A percentile compares a stretch with the other conserved stretches of the same genome.
phyloP scores from a whole-genome alignment of 2,329 filamentous ascomycete genomes.

The Colletotrichum sp. region DNA sequence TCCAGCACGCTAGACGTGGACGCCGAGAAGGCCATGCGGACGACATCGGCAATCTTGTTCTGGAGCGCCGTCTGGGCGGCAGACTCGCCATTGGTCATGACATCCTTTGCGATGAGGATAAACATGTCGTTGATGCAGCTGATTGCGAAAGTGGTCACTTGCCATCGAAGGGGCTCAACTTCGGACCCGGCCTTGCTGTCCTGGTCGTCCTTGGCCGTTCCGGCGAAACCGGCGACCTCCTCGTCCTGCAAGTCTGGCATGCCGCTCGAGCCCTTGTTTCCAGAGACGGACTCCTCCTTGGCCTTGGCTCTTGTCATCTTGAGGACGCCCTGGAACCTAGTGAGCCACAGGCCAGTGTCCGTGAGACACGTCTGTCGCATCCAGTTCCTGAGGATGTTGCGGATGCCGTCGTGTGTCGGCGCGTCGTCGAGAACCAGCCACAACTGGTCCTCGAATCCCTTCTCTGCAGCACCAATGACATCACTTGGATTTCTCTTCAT shows the following conservation, averaged over 20 bases:
- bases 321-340: constrained; percentile 85
- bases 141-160: constrained; percentile 94
- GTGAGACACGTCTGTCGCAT: constrained; percentile 84
- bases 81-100: constrained; percentile 79
- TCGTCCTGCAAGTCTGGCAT: constrained; percentile 90
- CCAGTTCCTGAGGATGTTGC: constrained; percentile 91
- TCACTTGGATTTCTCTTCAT: constrained; percentile 92
- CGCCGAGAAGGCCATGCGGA: constrained; percentile 96
- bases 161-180: constrained; percentile 92
- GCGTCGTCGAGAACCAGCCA: constrained; percentile 87
- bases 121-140: constrained; percentile 86
- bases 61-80: constrained; percentile 81
- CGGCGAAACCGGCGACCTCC: constrained; percentile 90
- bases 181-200: constrained; percentile 58
- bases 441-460: constrained; percentile 85
- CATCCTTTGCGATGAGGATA: constrained; percentile 77
- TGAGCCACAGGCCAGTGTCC: constrained; percentile 85
- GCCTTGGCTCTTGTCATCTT: constrained; percentile 81
- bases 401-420: constrained; percentile 79
- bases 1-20: constrained; percentile 93
- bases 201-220: constrained; percentile 60
- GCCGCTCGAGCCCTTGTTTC: constrained; percentile 48
- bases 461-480: constrained; percentile 76
- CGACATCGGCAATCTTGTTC: constrained; percentile 85
- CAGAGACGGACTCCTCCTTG: constrained; percentile 54